Percentiles rank a stretch among this genome's conserved stretches.
phyloP scores from a whole-genome alignment of 1,139 yeast genomes.

The Taphrina communis region DNA sequence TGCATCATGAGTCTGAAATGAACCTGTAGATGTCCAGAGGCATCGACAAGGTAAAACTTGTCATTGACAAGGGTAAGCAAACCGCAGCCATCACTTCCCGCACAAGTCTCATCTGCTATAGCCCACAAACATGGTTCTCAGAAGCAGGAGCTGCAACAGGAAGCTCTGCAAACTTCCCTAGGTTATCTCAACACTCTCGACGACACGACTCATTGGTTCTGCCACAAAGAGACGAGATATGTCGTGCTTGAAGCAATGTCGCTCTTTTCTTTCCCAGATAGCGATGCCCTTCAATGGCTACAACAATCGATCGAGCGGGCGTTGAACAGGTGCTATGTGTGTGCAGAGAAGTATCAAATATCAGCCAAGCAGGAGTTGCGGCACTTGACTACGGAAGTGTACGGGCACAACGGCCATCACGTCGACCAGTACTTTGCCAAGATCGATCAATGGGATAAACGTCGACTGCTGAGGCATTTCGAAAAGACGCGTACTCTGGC shows the following conservation, averaged over 20 bases:
- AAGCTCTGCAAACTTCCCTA: constrained; percentile 18
- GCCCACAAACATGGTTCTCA: constrained; percentile 25
- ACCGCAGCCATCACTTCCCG: not conserved
- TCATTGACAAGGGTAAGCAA: constrained; percentile 25
- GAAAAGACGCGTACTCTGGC: constrained; percentile 41
- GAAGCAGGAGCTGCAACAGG: constrained; percentile 16
- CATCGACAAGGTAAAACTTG: constrained; percentile 23
- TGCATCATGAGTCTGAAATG: not conserved
- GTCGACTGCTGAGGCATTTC: constrained; percentile 45
- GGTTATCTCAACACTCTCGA: constrained; percentile 18
- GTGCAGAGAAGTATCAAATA: constrained; percentile 46
- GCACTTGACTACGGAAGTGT: constrained; percentile 38
- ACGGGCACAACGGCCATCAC: constrained; percentile 44
- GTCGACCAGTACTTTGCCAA: constrained; percentile 46
- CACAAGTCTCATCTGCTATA: not conserved
- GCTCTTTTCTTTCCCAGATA: constrained; percentile 25
- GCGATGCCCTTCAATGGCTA: constrained; percentile 46
- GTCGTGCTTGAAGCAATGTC: constrained; percentile 31
- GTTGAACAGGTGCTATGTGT: constrained; percentile 45
- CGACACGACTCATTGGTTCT: constrained; percentile 23
- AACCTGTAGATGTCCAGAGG: constrained; percentile 12
- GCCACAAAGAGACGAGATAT: constrained; percentile 3
- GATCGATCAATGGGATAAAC: constrained; percentile 46
- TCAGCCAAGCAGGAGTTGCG: constrained; percentile 39
- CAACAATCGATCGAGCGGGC: constrained; percentile 44